Base-by-base conservation (phyloP, 108 stramenopile species). In the Licmophora abbreviata region DNA sequence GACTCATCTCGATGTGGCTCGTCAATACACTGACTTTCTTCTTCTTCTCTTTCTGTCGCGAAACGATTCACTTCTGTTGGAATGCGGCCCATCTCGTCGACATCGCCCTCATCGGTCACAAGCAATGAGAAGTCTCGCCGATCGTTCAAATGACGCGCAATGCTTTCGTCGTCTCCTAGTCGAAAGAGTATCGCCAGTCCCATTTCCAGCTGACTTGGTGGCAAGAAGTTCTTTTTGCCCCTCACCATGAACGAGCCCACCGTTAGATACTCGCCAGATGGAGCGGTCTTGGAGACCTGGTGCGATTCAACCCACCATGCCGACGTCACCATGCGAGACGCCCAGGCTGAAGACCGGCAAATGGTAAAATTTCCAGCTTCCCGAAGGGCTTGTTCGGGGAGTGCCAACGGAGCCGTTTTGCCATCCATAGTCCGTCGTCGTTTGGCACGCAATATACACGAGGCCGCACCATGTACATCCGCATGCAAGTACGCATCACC, bases 401-500 rank as follows among this genome's bases (percentile, higher is more conserved):
- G 63, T 12, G 89, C 87, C 36, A 94, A 48, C 2, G 77, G 56
- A 44, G 69, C 55, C 25, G 88, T 85, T 50, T 69, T 79, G 1
- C 79, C 71, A 49, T 75, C 58, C 26, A 58, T 52, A 22, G 21
- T 25, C 59, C 90, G 71, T 36, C 53, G 63, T 38, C 76, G 56
- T 66, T 92, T 92, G 35, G 89, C 88, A 49, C 93, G 71, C 32
- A 96, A 65, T 42, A 99, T 76, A 51, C 93, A 94, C 24, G 92
- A 81, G 7, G 95, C 79, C 12, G 96, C 94, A 23, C 98, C 98
- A 59, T 92, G 88, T 23, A 96, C 81, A 61, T 99, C 98, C n/a
- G 96, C 96, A 51, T 97, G 95, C 1, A 99, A 74, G 50, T 97
- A 99, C 10, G 89, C 88, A 74, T 99, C 97, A n/a, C 91, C 89